Percentiles rank a stretch among this genome's conserved stretches.
These are phyloP conservation scores for Talaromyces adpressus DNA, from an alignment of 495 filamentous ascomycete genomes.

Conservation along the genomic window DNA sequence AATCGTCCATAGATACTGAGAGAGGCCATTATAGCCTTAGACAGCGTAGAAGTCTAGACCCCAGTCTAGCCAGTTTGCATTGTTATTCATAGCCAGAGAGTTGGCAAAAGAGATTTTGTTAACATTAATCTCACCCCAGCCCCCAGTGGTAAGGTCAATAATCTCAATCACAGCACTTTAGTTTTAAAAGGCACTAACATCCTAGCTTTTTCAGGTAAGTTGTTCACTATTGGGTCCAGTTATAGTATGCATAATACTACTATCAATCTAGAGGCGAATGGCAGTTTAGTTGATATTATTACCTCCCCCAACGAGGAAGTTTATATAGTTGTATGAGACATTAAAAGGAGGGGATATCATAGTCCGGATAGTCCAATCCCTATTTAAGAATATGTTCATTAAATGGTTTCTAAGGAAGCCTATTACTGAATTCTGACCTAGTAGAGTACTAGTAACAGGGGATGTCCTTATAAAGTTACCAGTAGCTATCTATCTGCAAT, in stretches of 20 bases:
- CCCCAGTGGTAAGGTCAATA: constrained; percentile 12
- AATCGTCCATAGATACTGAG: constrained; percentile 27
- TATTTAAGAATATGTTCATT: constrained; percentile 1
- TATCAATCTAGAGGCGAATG: background rate
- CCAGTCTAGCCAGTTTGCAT: constrained; percentile 41
- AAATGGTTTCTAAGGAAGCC: background rate
- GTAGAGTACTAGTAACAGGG: background rate
- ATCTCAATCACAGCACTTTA: constrained; percentile 14
- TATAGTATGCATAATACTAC: background rate
- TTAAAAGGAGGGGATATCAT: constrained; percentile 1
- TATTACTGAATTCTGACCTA: constrained; percentile 1
- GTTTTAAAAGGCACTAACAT: constrained; percentile 1
- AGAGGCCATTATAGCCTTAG: constrained; percentile 43
- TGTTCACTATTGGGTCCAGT: constrained; percentile 5
- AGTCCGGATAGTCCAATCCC: background rate
- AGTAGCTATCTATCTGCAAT: constrained; percentile 10
- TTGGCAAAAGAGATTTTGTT: constrained; percentile 8
- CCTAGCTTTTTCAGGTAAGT: background rate
- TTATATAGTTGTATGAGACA: constrained; percentile 1
- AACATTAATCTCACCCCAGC: constrained; percentile 16
- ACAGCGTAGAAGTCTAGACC: constrained; percentile 54
- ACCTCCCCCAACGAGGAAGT: background rate
- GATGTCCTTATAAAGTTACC: constrained; percentile 9
- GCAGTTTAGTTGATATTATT: constrained; percentile 1
- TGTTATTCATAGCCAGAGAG: background rate